Evolutionary conservation across 2,329 filamentous ascomycete species (phyloP), one percentile per base, ranked within the genome.

Genomic region (Cryphonectria parasitica): DNA sequence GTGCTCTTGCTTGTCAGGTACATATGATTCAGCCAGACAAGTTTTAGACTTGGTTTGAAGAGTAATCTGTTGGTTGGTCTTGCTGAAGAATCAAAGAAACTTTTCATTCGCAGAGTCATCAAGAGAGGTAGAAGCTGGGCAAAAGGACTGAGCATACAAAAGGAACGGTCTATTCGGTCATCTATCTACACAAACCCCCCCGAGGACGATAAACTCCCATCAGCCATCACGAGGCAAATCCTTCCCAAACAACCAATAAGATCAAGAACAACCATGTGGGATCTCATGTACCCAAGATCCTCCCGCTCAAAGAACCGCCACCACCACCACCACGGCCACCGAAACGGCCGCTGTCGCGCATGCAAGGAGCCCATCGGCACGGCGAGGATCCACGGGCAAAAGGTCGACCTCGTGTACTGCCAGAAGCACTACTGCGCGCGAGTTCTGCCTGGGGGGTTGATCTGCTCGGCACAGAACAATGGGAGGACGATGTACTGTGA

Each of bases 401-500:
- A 34, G 43, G 52, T 70, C 19, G 43, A 65, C n/a, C 62, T 72
- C 8, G 43, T 43, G 39, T 72, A 70, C 65, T 72, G 71, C 68
- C 60, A 72, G 68, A 64, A 45, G 62, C 71, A 72, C 31, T 66
- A 70, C 56, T 72, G 71, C 36, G 56, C 49, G 54, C 70, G 60
- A 43, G 17, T 69, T 4, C 11, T 63, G 28, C 13, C 52, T 1
- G 66, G 56, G 15, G 69, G 70, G 19, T 63, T 67, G 41, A 19
- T 70, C 2, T 73, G 72, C 49, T 61, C 67, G 25, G 52, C 67
- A 25, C 70, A 66, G 60, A 68, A 67, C 34, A 72, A 72, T n/a
- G 65, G 72, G 41, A 52, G 70, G 43, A 64, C 67, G 56, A 41
- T 52, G 56, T 71, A 71, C 11, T 72, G 71, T 52, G 71, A 72